Base-by-base conservation (phyloP, 1,139 yeast species). In the Yamadazyma songkhlaensis region DNA sequence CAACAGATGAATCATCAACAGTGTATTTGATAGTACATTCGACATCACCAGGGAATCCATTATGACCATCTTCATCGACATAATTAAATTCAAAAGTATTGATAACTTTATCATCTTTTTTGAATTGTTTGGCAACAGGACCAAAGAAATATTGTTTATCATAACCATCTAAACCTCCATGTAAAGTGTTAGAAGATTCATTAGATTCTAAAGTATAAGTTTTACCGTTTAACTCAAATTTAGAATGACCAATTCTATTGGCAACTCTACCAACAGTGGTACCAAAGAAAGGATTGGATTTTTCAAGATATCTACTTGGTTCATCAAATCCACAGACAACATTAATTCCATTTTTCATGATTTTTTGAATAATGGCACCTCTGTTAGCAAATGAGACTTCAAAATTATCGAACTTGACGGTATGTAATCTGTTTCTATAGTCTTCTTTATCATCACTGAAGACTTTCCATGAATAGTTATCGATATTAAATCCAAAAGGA, bases 201-300 rank as follows among this genome's bases (percentile, higher is more conserved):
- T 76, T 77, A 25, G 60, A 50, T 7, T 66, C 64, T 37, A 79
- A 55, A 15, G 60, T 53, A 50, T 64, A 72, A 12, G 56, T 50
- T 38, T 59, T 51, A 3, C 75, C 79, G 36, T 65, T 61, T 14
- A 78, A 49, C 17, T 49, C 45, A 46, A 79, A 65, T 37, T 54
- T 47, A 17, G 78, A 82, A 22, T 65, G 63, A 24, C 67, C 61
- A 40, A 81, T 72, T 45, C 88, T 65, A 56, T 81, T 81, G 40
- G 86, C 85, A 41, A 65, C 74, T 38, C 87, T 67, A 17, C 88
- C 88, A 27, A 80, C 72, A 14, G 83, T 75, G 27, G 84, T 74
- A 28, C 85, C 86, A 43, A 79, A 68, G 53, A 63, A 79, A 13
- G 79, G 78, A 51, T 76, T 72, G 24, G 62, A 51, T 10, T 51